These are phyloP conservation scores for Colletotrichum lini DNA, from an alignment of 2,329 filamentous ascomycete species.

Conservation along the genomic window DNA sequence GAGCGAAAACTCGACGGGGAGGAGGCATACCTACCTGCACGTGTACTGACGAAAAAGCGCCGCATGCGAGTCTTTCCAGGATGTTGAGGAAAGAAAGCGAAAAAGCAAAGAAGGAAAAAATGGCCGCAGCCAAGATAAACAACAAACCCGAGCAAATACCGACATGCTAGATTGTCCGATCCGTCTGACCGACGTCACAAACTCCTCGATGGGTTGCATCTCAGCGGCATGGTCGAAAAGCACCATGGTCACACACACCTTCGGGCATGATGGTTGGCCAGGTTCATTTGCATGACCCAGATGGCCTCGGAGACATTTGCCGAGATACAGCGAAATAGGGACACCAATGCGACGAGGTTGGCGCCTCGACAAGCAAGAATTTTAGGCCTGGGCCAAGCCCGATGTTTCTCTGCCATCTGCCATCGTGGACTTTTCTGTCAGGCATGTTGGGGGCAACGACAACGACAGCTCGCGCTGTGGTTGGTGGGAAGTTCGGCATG, in stretches of 20 bases:
- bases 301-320: slow-evolving; percentile 29
- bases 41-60: background rate
- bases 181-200: background rate
- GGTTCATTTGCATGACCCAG: slow-evolving; percentile 22
- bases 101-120: background rate
- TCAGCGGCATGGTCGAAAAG: background rate
- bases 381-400: slow-evolving; percentile 20
- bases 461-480: slow-evolving; percentile 41
- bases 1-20: background rate
- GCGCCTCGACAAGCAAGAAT: slow-evolving; percentile 8
- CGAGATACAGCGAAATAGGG: slow-evolving; percentile 36
- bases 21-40: too few species aligned
- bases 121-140: background rate
- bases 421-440: slow-evolving; percentile 16
- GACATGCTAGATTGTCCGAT: slow-evolving; percentile 19
- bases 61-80: background rate
- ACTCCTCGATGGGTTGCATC: background rate
- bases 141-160: slow-evolving; percentile 39
- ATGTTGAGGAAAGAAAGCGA: background rate
- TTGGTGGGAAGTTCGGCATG: slow-evolving; percentile 55
- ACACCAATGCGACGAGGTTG: slow-evolving; percentile 18
- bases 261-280: slow-evolving; percentile 20
- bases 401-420: slow-evolving; percentile 14
- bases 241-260: too few species aligned
- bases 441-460: background rate